A percentile compares a stretch with the other conserved stretches of the same genome.
phyloP scores from a whole-genome alignment of 2,329 filamentous ascomycete species.

The Nothomitra cinnamomea region DNA sequence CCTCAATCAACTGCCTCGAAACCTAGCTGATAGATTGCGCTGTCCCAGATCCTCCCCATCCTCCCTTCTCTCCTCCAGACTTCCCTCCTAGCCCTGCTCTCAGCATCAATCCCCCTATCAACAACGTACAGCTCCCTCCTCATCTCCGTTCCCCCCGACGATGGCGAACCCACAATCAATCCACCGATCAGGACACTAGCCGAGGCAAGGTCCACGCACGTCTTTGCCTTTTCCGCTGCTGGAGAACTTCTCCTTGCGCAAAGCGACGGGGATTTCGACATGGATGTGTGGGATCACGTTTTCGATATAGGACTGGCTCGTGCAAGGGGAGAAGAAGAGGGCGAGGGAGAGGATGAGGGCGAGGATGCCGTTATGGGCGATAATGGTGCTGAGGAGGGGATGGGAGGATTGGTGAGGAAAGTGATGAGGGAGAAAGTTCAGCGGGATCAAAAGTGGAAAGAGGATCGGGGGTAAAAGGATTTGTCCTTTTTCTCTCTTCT shows the following conservation, averaged over 20 bases:
- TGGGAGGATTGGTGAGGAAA: constrained; percentile 43
- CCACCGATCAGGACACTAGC: neutral
- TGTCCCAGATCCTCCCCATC: constrained; percentile 54
- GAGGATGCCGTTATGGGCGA: constrained; percentile 25
- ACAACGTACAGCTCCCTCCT: constrained; percentile 51
- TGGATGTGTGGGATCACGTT: constrained; percentile 58
- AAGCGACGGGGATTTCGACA: constrained; percentile 63
- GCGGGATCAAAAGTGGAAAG: constrained; percentile 15
- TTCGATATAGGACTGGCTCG: constrained; percentile 33
- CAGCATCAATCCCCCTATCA: constrained; percentile 65
- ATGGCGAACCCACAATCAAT: neutral
- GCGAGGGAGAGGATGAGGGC: constrained; percentile 16
- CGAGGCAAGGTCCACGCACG: constrained; percentile 53
- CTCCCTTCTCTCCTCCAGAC: constrained; percentile 74
- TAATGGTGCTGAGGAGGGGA: constrained; percentile 27
- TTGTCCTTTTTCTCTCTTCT: neutral
- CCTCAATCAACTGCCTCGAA: constrained; percentile 4
- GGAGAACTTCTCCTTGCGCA: constrained; percentile 60
- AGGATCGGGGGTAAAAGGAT: constrained; percentile 1
- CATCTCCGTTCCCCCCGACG: constrained; percentile 32
- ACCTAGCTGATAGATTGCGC: neutral
- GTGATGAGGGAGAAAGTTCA: constrained; percentile 42
- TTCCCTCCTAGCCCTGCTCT: constrained; percentile 59
- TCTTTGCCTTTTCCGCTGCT: constrained; percentile 63
- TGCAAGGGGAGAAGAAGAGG: constrained; percentile 46